phyloP scores from a whole-genome alignment of 1,139 yeast species.

The Yamadazyma jaroonii region DNA sequence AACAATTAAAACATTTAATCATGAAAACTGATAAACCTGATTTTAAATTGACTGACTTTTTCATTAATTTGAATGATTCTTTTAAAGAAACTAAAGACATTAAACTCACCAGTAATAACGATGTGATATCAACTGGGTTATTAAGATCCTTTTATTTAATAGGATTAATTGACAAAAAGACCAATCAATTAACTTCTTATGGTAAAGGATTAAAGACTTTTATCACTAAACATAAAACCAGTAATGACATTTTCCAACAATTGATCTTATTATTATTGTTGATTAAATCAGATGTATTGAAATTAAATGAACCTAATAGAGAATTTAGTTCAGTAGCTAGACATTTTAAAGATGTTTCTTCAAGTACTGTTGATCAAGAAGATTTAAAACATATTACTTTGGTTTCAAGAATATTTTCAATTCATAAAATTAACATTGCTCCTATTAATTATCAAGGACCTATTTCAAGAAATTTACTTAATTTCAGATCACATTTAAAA shows the following conservation, averaged over 20 bases:
- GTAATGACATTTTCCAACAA: constrained; percentile 24
- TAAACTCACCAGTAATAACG: constrained; percentile 41
- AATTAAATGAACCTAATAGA: constrained; percentile 26
- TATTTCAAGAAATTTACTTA: constrained; percentile 57
- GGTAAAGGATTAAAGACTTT: constrained; percentile 51
- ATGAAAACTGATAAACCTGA: constrained; percentile 21
- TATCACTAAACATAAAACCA: constrained; percentile 16
- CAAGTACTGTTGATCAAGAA: constrained; percentile 21
- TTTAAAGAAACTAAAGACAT: constrained; percentile 13
- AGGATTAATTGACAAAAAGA: constrained; percentile 49
- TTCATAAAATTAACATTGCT: constrained; percentile 50
- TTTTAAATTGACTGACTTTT: constrained; percentile 36
- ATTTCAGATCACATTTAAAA: constrained; percentile 65
- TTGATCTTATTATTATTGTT: constrained; percentile 48
- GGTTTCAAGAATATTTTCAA: constrained; percentile 57
- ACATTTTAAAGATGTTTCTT: constrained; percentile 28
- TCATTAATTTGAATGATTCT: constrained; percentile 18
- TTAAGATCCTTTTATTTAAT: constrained; percentile 57
- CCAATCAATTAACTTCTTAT: constrained; percentile 48
- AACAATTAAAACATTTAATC: constrained; percentile 31
- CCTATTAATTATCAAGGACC: constrained; percentile 71
- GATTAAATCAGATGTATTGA: constrained; percentile 27
- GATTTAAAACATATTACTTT: constrained; percentile 41
- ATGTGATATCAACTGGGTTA: constrained; percentile 58
- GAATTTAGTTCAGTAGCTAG: constrained; percentile 37